Conservation (phyloP, 306 rosid species). For the Potentilla sterilis region DNA sequence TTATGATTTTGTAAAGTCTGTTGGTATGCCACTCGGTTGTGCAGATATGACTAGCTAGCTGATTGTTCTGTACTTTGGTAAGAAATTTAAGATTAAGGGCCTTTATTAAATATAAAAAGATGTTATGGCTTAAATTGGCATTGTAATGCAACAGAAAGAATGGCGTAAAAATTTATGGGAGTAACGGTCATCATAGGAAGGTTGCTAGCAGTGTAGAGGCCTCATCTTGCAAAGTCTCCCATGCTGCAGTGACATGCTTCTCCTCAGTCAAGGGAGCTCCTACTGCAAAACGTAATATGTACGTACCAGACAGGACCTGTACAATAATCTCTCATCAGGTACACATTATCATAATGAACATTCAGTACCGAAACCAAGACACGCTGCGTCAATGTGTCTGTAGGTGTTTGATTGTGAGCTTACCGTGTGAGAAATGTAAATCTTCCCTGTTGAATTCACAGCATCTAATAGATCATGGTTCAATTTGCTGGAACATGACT, state of each 20-base stretch:
- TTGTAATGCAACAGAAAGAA: not conserved
- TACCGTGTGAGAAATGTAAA: conserved; percentile 87
- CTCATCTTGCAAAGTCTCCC: conserved; percentile 69
- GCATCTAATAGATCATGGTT: conserved; percentile 57
- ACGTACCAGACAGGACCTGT: conserved; percentile 82
- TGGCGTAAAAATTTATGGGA: not conserved
- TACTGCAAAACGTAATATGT: conserved; percentile 68
- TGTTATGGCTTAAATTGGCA: not conserved
- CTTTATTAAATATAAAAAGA: no score
- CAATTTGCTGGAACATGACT: conserved; percentile 52
- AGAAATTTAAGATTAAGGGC: not conserved
- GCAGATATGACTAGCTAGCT: not conserved
- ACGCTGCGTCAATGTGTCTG: not conserved
- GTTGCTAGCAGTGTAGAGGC: conserved; percentile 60
- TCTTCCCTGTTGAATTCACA: conserved; percentile 70
- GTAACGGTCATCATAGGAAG: conserved; percentile 1
- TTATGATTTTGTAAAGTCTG: no score
- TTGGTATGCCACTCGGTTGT: not conserved
- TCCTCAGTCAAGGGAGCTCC: conserved; percentile 95
- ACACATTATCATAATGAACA: not conserved
- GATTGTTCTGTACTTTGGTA: not conserved
- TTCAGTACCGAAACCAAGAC: not conserved
- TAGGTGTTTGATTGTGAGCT: conserved; percentile 23
- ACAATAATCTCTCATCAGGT: not conserved
- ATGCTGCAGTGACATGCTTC: conserved; percentile 68